These are phyloP conservation scores for Coemansia asiatica DNA, from an alignment of 192 early-diverging fungal species.

Conservation along the genomic window DNA sequence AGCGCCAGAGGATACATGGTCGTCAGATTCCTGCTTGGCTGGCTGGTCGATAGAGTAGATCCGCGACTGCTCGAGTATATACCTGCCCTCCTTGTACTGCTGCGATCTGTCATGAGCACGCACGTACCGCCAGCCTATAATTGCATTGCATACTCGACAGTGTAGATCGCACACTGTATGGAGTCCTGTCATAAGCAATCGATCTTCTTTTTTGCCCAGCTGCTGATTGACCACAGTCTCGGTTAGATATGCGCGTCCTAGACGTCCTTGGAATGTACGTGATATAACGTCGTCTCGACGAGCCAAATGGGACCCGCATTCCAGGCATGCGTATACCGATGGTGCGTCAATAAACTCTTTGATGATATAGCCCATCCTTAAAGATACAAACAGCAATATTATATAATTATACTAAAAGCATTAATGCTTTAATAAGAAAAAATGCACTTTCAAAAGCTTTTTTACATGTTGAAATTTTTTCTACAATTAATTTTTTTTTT, in stretches of 20 bases:
- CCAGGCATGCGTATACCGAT: conserved; percentile 32
- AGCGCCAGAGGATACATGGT: background rate
- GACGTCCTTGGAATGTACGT: conserved; percentile 42
- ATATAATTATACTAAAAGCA: no score
- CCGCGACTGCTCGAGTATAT: conserved; percentile 43
- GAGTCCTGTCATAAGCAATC: conserved; percentile 51
- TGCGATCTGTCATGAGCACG: conserved; percentile 37
- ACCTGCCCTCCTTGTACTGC: conserved; percentile 51
- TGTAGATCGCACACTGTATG: conserved; percentile 49
- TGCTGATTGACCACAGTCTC: conserved; percentile 43
- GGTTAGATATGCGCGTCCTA: conserved; percentile 42
- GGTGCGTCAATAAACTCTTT: conserved; percentile 40
- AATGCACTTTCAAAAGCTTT: no score
- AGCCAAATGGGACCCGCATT: conserved; percentile 43
- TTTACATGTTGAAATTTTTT: no score
- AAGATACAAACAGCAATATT: no score
- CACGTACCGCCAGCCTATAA: conserved; percentile 51
- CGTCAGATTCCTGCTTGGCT: conserved; percentile 1
- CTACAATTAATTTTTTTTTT: background rate
- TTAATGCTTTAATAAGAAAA: no score
- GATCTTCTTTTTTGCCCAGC: conserved; percentile 42
- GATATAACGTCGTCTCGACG: conserved; percentile 38
- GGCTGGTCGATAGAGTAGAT: conserved; percentile 19
- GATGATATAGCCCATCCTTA: conserved; percentile 41
- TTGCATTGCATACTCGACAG: conserved; percentile 29